Evolutionary conservation across 2,329 filamentous ascomycete genomes (phyloP).

Genomic region (Ilyonectria mors-panacis): DNA sequence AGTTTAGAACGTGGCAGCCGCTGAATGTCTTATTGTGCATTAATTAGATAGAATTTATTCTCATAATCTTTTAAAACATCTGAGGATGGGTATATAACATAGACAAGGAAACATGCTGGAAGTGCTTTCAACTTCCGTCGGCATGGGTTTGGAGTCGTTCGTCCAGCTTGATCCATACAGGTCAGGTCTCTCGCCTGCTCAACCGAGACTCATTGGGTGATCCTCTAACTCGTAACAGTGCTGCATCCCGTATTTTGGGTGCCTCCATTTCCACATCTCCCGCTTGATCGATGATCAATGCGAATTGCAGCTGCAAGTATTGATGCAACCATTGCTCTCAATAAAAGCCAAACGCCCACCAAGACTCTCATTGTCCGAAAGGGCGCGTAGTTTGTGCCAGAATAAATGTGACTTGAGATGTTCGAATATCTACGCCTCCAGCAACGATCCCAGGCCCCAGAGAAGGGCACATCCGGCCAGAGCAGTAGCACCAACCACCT

Average conservation of each 20-base stretch:
- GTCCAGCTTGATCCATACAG: not conserved
- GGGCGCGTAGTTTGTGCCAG: not conserved
- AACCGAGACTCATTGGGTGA: not conserved
- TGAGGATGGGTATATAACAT: slow-evolving; percentile 16
- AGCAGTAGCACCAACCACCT: slow-evolving; percentile 72
- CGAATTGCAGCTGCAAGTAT: not conserved
- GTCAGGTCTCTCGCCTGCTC: not conserved
- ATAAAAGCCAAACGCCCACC: not conserved
- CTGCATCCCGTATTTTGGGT: not conserved
- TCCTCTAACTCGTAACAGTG: not conserved
- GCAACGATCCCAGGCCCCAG: slow-evolving; percentile 71
- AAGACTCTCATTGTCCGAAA: not conserved
- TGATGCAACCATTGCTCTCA: not conserved
- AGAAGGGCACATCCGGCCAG: slow-evolving; percentile 73
- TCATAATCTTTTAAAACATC: slow-evolving; percentile 14
- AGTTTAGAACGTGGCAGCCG: not conserved
- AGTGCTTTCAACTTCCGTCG: not conserved
- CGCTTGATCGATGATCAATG: not conserved
- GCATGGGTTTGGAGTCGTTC: not conserved
- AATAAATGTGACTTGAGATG: not conserved
- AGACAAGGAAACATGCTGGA: not conserved
- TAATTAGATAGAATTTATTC: slow-evolving; percentile 15
- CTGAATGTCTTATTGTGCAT: slow-evolving; percentile 1
- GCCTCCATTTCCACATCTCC: not conserved
- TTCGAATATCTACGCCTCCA: slow-evolving; percentile 52